Conservation (phyloP, 805 yeast genomes). For the Candida wancherniae region DNA sequence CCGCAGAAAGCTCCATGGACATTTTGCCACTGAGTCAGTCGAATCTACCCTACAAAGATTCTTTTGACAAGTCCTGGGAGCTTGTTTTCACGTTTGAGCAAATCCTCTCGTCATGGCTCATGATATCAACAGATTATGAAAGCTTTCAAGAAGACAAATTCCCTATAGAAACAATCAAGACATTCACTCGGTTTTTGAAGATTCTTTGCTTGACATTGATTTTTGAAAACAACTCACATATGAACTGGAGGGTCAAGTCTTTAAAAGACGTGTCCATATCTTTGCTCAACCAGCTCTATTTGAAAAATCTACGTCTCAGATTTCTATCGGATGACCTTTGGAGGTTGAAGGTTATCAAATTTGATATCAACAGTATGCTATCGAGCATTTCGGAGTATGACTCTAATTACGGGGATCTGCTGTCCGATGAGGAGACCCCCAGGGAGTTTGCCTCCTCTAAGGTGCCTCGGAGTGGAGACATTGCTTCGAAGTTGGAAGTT, state of each 20-base stretch:
- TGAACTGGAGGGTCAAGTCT: too few species aligned
- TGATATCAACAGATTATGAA: conserved; percentile 63
- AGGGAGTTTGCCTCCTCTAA: not conserved
- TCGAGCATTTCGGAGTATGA: conserved; percentile 41
- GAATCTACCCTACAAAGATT: too few species aligned
- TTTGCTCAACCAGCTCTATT: conserved; percentile 59
- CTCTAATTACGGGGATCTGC: conserved; percentile 19
- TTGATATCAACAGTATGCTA: conserved; percentile 35
- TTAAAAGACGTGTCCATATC: conserved; percentile 39
- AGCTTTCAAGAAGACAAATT: conserved; percentile 43
- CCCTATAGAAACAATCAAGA: conserved; percentile 30
- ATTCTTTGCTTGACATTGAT: conserved; percentile 46
- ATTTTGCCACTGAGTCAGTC: too few species aligned
- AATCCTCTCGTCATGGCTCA: conserved; percentile 59
- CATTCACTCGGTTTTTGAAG: conserved; percentile 46
- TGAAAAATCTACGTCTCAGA: conserved; percentile 58
- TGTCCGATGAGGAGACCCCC: conserved; percentile 14
- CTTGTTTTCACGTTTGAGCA: conserved; percentile 51
- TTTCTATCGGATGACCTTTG: conserved; percentile 51
- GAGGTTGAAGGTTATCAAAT: conserved; percentile 34
- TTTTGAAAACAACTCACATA: too few species aligned
- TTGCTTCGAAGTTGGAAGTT: conserved; percentile 42
- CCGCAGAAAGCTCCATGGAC: too few species aligned
- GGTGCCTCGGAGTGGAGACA: conserved; percentile 14
- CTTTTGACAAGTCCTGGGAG: too few species aligned